These are phyloP conservation scores for Trifolium dubium DNA, from an alignment of 306 rosid genomes.

Conservation along the genomic window DNA sequence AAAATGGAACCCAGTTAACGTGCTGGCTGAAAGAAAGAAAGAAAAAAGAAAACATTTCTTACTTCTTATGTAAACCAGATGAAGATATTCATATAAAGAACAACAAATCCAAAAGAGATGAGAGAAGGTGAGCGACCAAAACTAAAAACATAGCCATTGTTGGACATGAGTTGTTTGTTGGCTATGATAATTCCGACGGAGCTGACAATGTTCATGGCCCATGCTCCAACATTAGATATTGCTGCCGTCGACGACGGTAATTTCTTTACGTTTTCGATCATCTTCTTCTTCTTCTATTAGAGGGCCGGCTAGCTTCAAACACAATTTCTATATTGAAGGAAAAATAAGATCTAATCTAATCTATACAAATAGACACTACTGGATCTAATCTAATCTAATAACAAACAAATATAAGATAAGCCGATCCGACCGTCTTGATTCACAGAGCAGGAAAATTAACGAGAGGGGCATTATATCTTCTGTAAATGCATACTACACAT, in stretches of 20 bases:
- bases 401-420: no score
- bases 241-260: slow-evolving; percentile 11
- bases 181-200: slow-evolving; percentile 93
- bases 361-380: no score
- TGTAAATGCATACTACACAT: no score
- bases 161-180: slow-evolving; percentile 91
- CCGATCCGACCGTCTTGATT: no score
- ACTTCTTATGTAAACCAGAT: no score
- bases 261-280: slow-evolving; percentile 76
- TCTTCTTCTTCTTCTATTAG: neutral
- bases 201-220: slow-evolving; percentile 90
- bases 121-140: slow-evolving; percentile 55
- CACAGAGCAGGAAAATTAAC: no score
- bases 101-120: no score
- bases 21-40: slow-evolving; percentile 61
- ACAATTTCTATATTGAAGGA: neutral
- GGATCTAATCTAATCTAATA: no score
- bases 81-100: no score
- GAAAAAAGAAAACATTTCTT: neutral
- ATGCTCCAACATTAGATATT: slow-evolving; percentile 81
- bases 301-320: neutral
- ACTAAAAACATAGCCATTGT: slow-evolving; percentile 69
- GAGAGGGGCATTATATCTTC: no score
- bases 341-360: no score
- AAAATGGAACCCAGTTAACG: slow-evolving; percentile 90